phyloP scores from a whole-genome alignment of 495 filamentous ascomycete species.

The Penicillium cosmopolitanum region DNA sequence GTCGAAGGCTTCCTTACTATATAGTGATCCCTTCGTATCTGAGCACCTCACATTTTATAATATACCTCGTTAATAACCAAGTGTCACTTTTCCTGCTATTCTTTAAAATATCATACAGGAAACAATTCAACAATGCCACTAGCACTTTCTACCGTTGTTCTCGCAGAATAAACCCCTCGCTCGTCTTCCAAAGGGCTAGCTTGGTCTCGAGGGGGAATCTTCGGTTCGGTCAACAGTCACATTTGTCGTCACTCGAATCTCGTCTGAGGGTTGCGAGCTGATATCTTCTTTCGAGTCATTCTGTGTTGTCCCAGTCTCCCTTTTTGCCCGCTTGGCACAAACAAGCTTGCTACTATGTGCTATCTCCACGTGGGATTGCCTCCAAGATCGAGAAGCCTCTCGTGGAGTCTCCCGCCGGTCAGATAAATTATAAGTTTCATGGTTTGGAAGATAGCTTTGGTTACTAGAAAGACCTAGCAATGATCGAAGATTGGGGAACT shows the following conservation, averaged over 20 bases:
- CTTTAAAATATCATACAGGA: too few species aligned
- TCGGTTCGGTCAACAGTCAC: not conserved
- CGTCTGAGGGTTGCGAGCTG: not conserved
- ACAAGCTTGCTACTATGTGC: not conserved
- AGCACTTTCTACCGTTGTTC: too few species aligned
- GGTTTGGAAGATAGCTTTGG: not conserved
- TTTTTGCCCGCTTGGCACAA: not conserved
- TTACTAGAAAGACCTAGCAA: constrained; percentile 5
- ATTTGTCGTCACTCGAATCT: not conserved
- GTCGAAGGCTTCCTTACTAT: too few species aligned
- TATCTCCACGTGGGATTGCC: not conserved
- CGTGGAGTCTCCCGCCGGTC: not conserved
- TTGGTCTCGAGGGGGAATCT: not conserved
- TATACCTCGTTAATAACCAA: too few species aligned
- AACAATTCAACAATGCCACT: too few species aligned
- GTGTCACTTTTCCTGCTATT: too few species aligned
- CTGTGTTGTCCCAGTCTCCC: not conserved
- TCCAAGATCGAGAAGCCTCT: not conserved
- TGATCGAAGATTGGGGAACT: constrained; percentile 10
- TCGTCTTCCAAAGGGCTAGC: not conserved
- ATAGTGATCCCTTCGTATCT: too few species aligned
- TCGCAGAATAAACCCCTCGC: too few species aligned
- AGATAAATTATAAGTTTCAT: not conserved
- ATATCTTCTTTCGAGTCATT: not conserved
- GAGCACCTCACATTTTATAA: too few species aligned